Evolutionary conservation across 257 asterid species (phyloP).

Genomic region (Plectranthus barbatus): DNA sequence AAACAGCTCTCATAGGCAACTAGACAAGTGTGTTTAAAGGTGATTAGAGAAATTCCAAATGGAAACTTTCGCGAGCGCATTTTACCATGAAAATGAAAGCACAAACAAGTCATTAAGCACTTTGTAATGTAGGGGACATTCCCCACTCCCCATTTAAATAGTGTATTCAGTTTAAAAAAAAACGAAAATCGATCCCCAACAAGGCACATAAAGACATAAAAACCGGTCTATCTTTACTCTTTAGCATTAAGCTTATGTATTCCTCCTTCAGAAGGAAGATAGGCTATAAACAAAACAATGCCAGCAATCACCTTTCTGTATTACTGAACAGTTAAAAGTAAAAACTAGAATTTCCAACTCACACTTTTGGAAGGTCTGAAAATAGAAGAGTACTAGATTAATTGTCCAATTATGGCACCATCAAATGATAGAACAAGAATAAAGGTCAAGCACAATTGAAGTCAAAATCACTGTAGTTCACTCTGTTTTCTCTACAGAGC

Average conservation of each 20-base stretch:
- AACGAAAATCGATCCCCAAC: neutral
- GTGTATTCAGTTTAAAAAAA: no score
- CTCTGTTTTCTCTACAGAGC: neutral
- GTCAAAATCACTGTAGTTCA: slow-evolving; percentile 4
- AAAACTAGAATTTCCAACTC: neutral
- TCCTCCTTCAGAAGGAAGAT: neutral
- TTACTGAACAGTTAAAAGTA: neutral
- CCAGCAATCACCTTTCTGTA: neutral
- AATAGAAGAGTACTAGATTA: neutral
- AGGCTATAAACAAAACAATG: neutral
- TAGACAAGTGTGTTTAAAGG: neutral
- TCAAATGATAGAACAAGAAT: neutral
- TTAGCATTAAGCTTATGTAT: neutral
- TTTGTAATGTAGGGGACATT: no score
- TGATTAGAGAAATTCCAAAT: neutral
- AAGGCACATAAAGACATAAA: neutral
- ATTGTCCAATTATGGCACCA: neutral
- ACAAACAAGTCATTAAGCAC: neutral
- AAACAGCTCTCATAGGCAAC: neutral
- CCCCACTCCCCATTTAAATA: no score
- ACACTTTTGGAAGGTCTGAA: neutral
- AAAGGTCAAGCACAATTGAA: neutral
- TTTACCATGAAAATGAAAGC: neutral
- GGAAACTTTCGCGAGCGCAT: neutral
- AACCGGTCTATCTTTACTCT: neutral